These are phyloP conservation scores for Ulota crispa DNA, from an alignment of 225 moss, liverwort and hornwort genomes.

Conservation along the genomic window DNA sequence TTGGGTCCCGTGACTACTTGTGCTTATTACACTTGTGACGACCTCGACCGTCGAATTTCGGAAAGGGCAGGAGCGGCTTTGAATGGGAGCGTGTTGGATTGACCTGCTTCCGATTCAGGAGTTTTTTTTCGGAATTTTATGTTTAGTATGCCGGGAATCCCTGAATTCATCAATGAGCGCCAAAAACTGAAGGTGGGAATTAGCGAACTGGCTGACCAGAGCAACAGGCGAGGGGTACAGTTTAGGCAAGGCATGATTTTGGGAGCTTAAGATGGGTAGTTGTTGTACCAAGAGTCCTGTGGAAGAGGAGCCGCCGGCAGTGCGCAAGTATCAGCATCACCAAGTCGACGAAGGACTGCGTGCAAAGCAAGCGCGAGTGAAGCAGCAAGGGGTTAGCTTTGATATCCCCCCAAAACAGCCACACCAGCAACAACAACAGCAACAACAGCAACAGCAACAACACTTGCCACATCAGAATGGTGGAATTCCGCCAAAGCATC, in stretches of 20 bases:
- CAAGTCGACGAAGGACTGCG: slow-evolving; percentile 18
- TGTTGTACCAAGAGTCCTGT: slow-evolving; percentile 38
- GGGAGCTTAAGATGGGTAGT: slow-evolving; percentile 29
- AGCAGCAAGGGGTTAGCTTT: not conserved
- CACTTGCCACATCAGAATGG: slow-evolving; percentile 1
- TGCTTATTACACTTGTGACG: no score
- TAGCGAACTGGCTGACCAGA: not conserved
- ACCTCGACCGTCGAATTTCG: not conserved
- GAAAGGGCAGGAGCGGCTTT: not conserved
- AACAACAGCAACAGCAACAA: not conserved
- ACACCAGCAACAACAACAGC: not conserved
- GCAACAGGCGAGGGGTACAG: no score
- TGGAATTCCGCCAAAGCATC: not conserved
- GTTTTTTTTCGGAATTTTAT: not conserved
- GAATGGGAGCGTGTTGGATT: slow-evolving; percentile 9
- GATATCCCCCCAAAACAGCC: not conserved
- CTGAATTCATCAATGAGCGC: not conserved
- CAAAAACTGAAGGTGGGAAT: not conserved
- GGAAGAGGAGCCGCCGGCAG: slow-evolving; percentile 27
- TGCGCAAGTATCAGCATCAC: not conserved
- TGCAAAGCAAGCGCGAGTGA: slow-evolving; percentile 20
- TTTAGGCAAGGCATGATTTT: slow-evolving; percentile 2
- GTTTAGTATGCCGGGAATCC: not conserved
- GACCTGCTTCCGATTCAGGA: not conserved
- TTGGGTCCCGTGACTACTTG: no score